phyloP scores from a whole-genome alignment of 257 asterid genomes.

The Linderniella brevidens region DNA sequence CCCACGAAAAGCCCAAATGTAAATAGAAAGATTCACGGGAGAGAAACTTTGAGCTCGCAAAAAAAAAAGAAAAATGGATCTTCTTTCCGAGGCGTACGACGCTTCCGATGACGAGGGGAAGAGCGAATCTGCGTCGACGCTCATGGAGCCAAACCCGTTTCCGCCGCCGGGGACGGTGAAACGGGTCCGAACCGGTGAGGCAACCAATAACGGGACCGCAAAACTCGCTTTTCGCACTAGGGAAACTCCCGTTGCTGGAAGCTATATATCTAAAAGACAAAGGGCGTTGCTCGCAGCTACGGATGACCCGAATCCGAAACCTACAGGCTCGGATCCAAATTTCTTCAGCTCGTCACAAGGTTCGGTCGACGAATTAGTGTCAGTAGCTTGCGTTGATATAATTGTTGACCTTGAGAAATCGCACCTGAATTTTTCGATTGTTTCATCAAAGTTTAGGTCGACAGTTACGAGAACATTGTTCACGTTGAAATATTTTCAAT shows the following conservation, averaged over 20 bases:
- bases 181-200: not conserved
- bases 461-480: too few species aligned
- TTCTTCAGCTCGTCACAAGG: conserved; percentile 22
- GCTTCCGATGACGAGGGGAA: conserved; percentile 23
- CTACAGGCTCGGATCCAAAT: conserved; percentile 8
- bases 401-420: too few species aligned
- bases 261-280: conserved; percentile 79
- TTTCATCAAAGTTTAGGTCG: too few species aligned
- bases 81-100: conserved; percentile 47
- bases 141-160: conserved; percentile 10
- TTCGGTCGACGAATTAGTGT: conserved; percentile 8
- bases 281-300: conserved; percentile 30
- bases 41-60: conserved; percentile 2
- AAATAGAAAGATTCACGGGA: too few species aligned
- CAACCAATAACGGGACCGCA: conserved; percentile 10
- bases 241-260: conserved; percentile 47
- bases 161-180: conserved; percentile 18
- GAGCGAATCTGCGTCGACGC: conserved; percentile 6
- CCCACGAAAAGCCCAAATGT: not conserved
- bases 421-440: too few species aligned
- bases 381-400: not conserved
- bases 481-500: not conserved
- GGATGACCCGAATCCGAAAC: conserved; percentile 4
- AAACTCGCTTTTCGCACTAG: conserved; percentile 2
- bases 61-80: conserved; percentile 72